Percentiles rank a stretch among this genome's conserved stretches.
Conservation (phyloP, 192 early-diverging fungal genomes). For the Chytriomyces sp. region DNA sequence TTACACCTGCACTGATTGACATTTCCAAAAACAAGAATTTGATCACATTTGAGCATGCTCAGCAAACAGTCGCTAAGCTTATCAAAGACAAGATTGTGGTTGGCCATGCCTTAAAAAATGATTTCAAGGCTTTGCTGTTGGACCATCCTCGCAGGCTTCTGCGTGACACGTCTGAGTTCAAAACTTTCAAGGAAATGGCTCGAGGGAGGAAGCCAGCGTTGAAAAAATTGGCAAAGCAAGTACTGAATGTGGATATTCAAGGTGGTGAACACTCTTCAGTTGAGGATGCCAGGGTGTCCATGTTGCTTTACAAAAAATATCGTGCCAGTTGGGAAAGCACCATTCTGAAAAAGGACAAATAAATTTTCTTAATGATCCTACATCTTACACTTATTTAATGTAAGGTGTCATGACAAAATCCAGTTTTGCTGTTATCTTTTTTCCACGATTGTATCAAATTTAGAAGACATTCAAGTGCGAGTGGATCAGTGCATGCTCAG, state of each 20-base stretch:
- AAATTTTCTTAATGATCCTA: no score
- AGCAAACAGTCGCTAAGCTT: constrained; percentile 76
- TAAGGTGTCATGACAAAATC: no score
- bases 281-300: constrained; percentile 87
- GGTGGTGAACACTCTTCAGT: constrained; percentile 84
- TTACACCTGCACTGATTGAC: constrained; percentile 74
- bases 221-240: constrained; percentile 71
- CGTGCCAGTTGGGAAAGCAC: constrained; percentile 80
- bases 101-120: constrained; percentile 89
- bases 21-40: constrained; percentile 53
- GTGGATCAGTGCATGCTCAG: no score
- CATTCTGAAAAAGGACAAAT: constrained; percentile 39
- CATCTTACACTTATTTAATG: no score
- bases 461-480: no score
- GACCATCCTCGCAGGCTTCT: constrained; percentile 75
- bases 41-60: constrained; percentile 75
- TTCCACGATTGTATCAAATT: no score
- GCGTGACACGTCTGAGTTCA: constrained; percentile 83
- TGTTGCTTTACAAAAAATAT: constrained; percentile 84
- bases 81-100: constrained; percentile 84
- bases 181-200: constrained; percentile 68
- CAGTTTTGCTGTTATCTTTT: no score
- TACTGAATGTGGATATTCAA: constrained; percentile 84
- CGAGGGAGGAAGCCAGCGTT: constrained; percentile 72
- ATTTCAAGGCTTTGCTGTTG: constrained; percentile 79